phyloP scores from a whole-genome alignment of 805 yeast species.

The Lipomyces kockii region DNA sequence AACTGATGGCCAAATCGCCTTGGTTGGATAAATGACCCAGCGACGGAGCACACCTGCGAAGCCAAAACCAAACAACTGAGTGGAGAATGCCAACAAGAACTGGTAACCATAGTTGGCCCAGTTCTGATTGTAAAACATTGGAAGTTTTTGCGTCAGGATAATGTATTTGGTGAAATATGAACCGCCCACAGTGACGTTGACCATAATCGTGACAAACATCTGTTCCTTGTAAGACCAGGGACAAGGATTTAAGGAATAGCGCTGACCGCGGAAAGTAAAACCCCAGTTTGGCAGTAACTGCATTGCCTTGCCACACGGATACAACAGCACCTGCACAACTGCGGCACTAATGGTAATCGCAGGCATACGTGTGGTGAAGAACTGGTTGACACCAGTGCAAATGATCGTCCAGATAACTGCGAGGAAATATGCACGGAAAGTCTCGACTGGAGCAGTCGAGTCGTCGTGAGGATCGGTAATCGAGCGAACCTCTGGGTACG shows the following conservation, averaged over 20 bases:
- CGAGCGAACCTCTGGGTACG: slow-evolving; percentile 70
- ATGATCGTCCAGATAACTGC: slow-evolving; percentile 43
- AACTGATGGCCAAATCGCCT: slow-evolving; percentile 72
- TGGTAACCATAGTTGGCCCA: slow-evolving; percentile 52
- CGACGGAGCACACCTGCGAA: slow-evolving; percentile 66
- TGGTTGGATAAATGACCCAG: slow-evolving; percentile 63
- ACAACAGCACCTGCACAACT: slow-evolving; percentile 63
- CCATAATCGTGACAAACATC: slow-evolving; percentile 56
- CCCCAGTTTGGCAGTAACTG: slow-evolving; percentile 53
- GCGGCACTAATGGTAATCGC: slow-evolving; percentile 55
- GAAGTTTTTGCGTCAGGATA: slow-evolving; percentile 44
- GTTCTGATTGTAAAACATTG: slow-evolving; percentile 43
- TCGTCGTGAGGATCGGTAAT: slow-evolving; percentile 67
- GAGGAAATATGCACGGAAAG: slow-evolving; percentile 58
- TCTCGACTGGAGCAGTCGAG: slow-evolving; percentile 54
- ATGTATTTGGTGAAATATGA: slow-evolving; percentile 39
- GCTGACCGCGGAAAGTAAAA: slow-evolving; percentile 46
- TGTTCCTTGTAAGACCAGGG: slow-evolving; percentile 68
- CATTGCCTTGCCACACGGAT: slow-evolving; percentile 59
- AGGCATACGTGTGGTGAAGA: slow-evolving; percentile 63
- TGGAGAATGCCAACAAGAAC: slow-evolving; percentile 56
- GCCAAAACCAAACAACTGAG: slow-evolving; percentile 69
- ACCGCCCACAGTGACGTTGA: slow-evolving; percentile 24
- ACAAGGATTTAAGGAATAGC: slow-evolving; percentile 56
- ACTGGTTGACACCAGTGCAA: slow-evolving; percentile 40